These are phyloP conservation scores for Cystobasidium tubakii DNA, from an alignment of 768 basidiomycete genomes.

Conservation along the genomic window DNA sequence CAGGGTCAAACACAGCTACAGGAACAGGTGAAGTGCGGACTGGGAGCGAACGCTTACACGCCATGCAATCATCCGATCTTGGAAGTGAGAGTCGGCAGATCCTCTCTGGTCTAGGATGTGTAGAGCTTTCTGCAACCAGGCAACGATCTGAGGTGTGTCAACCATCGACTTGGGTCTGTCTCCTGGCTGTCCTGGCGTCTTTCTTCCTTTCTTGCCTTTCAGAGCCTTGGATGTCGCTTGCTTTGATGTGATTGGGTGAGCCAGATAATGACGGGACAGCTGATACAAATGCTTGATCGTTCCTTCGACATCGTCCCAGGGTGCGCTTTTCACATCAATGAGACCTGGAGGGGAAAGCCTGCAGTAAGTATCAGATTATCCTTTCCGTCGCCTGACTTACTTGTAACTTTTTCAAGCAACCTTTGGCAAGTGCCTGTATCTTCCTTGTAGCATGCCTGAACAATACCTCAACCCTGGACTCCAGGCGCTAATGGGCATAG, in stretches of 20 bases:
- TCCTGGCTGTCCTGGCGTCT: neutral
- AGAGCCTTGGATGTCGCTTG: neutral
- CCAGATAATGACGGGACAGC: neutral
- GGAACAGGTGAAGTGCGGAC: no score
- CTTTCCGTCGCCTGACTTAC: no score
- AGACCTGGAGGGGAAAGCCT: neutral
- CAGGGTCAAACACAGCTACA: no score
- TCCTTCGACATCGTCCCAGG: neutral
- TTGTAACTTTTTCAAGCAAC: no score
- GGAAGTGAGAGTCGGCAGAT: neutral
- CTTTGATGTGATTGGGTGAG: neutral
- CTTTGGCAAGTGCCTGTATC: no score
- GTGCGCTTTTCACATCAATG: neutral
- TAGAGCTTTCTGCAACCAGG: neutral
- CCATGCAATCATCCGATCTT: neutral
- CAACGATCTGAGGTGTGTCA: neutral
- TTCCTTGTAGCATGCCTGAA: no score
- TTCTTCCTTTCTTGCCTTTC: neutral
- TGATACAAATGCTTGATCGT: neutral
- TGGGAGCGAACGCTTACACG: neutral
- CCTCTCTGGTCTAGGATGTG: neutral
- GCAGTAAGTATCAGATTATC: no score
- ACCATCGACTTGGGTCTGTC: neutral
- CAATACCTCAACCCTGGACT: no score
- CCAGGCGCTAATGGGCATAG: no score